Base-by-base conservation (phyloP, 164 flowering plant species). In the Protea cynaroides region DNA sequence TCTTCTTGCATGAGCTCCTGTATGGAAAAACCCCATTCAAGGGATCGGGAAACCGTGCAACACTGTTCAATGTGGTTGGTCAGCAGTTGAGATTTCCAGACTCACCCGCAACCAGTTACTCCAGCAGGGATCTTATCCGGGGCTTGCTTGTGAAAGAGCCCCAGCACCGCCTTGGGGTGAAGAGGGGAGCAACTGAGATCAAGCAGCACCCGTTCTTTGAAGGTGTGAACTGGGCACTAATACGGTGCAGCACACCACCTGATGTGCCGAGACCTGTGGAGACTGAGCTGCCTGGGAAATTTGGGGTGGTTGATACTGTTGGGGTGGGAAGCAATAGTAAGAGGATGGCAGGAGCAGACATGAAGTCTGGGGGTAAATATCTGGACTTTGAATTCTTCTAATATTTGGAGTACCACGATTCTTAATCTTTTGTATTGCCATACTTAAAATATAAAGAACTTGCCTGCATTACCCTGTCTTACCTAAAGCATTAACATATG, bases 181-280 rank as follows among this genome's bases (percentile, higher is more conserved):
- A 83, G 76, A 82, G 95, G 67, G 95, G 95, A 19, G 95, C 96
- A n/a, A 84, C 90, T 5, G 96, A 88, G 79, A 86, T 88, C 59
- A 88, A 88, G 78, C 96, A 86, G 77, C 95, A 86, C 50, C 87
- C 91, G 0, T 88, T 88, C 78, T 88, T 88, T 56, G 92, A 88
- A 71, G 92, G 92, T 14, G 88, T 88, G 25, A 86, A 86, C 57
- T 88, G 96, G 96, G 96, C 92, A 38, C 78, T 88, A 53, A 86
- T 88, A 38, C 72, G 92, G 61, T 84, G 92, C 78, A 86, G 89
- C 76, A 84, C 89, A 8, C 95, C 95, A 0, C 95, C 95, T 6
- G 88, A 86, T 68, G 79, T 84, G 25, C 89, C 92, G 4, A 77
- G 85, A 61, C 87, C 87, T 0, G 51, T 83, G 54, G 92, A 86